Evolutionary conservation across 169 alveolate species (phyloP), one percentile per base, ranked within the genome.

Genomic region (Plasmodium coatneyi): DNA sequence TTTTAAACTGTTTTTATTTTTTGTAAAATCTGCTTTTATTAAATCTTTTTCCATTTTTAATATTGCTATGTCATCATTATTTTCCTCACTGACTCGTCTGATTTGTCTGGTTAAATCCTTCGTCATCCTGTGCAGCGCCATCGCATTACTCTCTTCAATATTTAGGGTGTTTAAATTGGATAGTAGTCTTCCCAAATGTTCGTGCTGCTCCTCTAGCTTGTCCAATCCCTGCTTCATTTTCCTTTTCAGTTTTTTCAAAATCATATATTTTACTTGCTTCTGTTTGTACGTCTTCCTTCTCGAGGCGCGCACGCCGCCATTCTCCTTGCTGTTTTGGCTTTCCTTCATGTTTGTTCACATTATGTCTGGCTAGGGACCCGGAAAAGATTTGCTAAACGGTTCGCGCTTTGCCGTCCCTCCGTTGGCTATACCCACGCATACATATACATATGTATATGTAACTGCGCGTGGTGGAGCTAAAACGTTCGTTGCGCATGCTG

Each of bases 41-140:
- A 84, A 84, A 76, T 84, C 93, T 34, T 28, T 84, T 25, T 84
- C 93, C 76, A 84, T 84, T 41, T 84, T 84, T 76, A 84, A 76
- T 84, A 84, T 74, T 7, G 93, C 93, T 84, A 84, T 84, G 66
- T 84, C 93, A 74, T 84, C 93, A 76, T 76, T 76, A 41, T 84
- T 84, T 76, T 74, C 84, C 41, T 84, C 93, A 54, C 66, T 74
- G 66, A 83, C 84, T 52, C 36, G 22, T 66, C 54, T 72, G 34
- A 84, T 74, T 74, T 84, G 80, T 84, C 66, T 84, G 7, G 86
- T 34, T 46, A 84, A n/a, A 9, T 84, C 70, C 25, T 74, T 84
- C 39, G 79, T n/a, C 39, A 74, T 36, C 3, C 74, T 84, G 36
- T 84, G 43, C 25, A 74, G 76, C 66, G 52, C 32, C 34, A 71